Evolutionary conservation across 192 early-diverging fungal species (phyloP), one percentile per base, ranked within the genome.

Genomic region (Diversispora epigaea): DNA sequence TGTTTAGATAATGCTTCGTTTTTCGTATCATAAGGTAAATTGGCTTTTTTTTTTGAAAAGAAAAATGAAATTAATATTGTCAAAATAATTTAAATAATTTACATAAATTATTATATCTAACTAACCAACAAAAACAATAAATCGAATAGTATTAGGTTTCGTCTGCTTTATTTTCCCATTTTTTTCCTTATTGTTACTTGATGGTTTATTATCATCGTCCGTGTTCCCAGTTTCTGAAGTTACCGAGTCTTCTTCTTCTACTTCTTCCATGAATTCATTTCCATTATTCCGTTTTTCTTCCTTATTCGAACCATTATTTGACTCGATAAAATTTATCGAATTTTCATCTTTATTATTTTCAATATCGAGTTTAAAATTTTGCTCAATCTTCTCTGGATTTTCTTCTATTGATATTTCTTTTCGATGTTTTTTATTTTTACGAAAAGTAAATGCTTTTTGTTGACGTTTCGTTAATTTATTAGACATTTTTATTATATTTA

Each of bases 1-100:
- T 89, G 86, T 73, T 84, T 80, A 52, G 83, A 79, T 44, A 92
- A 76, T 54, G 88, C 86, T 58, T 90, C 88, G 14, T 82, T 84
- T 14, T 89, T 90, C 25, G 89, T 83, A 49, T 85, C 85, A 73
- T 83, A 91, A 19, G 89, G 87, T 25, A 92, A 80, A 63, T 91
- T 91, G 49, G 85, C 85, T 87, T 77, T 14, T 25, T 32, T 32
- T 32, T 32, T 32, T 32, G 25, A 32, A n/a, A n/a, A 32, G 25
- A 32, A 32, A 32, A 32, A 32, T 1, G 25, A 32, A 32, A 1
- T 32, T 32, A 32, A 32, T 32, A 32, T 32, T 32, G 25, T 32
- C 25, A 32, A 39, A 11, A 8, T 15, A 40, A 56, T 66, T 32
- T 15, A 25, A 19, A 44, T 50, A 15, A 63, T 12, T 21, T 4